Conservation (phyloP, 179 eudicot species). For the Silene vulgaris region DNA sequence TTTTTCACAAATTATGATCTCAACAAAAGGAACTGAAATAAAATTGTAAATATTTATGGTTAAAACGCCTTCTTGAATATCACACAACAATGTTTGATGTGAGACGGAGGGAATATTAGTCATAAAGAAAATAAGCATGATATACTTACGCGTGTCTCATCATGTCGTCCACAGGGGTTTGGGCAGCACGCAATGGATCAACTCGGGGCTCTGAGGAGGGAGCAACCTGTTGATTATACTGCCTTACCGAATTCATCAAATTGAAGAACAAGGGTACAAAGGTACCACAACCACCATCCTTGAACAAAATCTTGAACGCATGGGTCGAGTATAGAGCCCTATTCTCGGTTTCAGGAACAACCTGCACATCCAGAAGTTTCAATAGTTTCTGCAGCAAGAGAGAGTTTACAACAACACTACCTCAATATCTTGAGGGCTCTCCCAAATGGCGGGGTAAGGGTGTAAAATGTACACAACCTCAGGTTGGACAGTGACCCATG, state of each 20-base stretch:
- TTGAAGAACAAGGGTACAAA: conserved; percentile 84
- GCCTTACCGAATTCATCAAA: conserved; percentile 66
- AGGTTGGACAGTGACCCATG: not conserved
- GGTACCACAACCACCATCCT: conserved; percentile 98
- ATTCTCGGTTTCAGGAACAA: conserved; percentile 73
- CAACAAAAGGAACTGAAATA: no score
- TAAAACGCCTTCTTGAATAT: no score
- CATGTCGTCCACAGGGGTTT: conserved; percentile 98
- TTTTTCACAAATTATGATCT: no score
- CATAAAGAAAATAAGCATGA: not conserved
- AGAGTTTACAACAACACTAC: not conserved
- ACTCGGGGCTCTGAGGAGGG: conserved; percentile 41
- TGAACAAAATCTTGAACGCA: conserved; percentile 85
- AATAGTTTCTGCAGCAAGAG: not conserved
- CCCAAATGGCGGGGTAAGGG: not conserved
- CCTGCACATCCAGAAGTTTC: conserved; percentile 35
- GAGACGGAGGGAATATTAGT: not conserved
- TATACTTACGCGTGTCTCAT: conserved; percentile 89
- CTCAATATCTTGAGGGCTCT: not conserved
- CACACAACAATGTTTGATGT: not conserved
- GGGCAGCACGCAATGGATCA: conserved; percentile 83
- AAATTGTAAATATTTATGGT: no score
- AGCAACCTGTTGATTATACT: conserved; percentile 48
- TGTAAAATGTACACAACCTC: not conserved
- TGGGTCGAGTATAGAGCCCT: conserved; percentile 85